Percentiles rank a stretch among this genome's conserved stretches.
These are phyloP conservation scores for Calocybe cyanea DNA, from an alignment of 768 basidiomycete species.

Conservation along the genomic window DNA sequence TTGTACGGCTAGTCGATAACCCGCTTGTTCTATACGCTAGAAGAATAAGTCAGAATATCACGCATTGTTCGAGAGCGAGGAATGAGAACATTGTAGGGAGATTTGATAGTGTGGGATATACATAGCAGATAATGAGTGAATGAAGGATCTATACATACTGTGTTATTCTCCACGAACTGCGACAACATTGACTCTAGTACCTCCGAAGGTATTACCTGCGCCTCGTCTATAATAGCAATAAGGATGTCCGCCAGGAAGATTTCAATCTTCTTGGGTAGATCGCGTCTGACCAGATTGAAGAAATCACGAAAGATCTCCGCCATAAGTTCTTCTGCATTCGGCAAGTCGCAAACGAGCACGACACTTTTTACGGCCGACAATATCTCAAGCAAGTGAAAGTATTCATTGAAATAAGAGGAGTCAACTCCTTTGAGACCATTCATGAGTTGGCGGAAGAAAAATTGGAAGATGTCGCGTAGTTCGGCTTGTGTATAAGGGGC, in stretches of 20 bases:
- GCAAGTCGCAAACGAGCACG: constrained; percentile 90
- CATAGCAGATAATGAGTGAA: not conserved
- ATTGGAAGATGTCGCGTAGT: constrained; percentile 94
- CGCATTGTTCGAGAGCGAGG: constrained; percentile 1
- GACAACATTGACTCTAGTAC: constrained; percentile 79
- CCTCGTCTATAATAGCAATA: constrained; percentile 86
- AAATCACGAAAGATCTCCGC: constrained; percentile 78
- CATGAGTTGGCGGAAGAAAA: constrained; percentile 86
- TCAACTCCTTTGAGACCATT: constrained; percentile 73
- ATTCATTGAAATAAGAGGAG: constrained; percentile 85
- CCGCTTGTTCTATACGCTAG: constrained; percentile 68
- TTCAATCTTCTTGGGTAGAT: constrained; percentile 75
- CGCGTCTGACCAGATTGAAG: constrained; percentile 75
- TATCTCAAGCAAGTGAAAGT: constrained; percentile 92
- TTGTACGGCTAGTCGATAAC: constrained; percentile 78
- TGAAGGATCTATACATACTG: constrained; percentile 39
- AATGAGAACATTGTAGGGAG: not conserved
- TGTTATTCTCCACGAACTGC: constrained; percentile 80
- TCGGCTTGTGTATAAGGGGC: constrained; percentile 90
- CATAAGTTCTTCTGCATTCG: constrained; percentile 81
- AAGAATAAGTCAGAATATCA: not conserved
- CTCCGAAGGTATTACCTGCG: constrained; percentile 66
- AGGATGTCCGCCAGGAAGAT: constrained; percentile 88
- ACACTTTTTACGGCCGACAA: constrained; percentile 93
- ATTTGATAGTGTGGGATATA: not conserved